Evolutionary conservation across 371 early-diverging fungal genomes (phyloP).

Genomic region (Mortierella sp.): DNA sequence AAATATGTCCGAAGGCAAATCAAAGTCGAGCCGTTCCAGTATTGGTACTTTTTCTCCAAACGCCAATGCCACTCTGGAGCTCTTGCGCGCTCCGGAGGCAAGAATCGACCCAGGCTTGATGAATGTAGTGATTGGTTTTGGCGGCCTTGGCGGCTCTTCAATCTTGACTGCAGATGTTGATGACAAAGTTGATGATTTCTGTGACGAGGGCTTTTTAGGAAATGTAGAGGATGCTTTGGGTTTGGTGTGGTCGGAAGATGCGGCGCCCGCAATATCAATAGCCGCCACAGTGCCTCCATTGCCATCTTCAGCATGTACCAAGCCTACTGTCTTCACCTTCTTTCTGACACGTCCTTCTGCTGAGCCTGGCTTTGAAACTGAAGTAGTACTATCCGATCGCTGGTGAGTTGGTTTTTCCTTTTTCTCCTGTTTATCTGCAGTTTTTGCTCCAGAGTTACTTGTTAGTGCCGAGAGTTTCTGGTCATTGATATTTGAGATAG

Average conservation of each 20-base stretch:
- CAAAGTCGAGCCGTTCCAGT: constrained; percentile 61
- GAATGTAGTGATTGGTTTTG: constrained; percentile 42
- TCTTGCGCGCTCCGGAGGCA: constrained; percentile 48
- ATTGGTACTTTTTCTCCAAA: constrained; percentile 67
- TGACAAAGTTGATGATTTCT: constrained; percentile 1
- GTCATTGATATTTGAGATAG: neutral
- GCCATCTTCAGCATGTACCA: neutral
- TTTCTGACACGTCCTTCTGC: constrained; percentile 28
- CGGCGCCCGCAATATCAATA: neutral
- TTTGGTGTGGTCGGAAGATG: neutral
- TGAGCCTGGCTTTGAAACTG: neutral
- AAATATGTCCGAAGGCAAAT: constrained; percentile 57
- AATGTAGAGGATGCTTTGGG: neutral
- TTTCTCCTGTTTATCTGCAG: constrained; percentile 6
- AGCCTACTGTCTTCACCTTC: constrained; percentile 7
- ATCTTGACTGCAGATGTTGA: neutral
- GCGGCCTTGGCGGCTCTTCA: constrained; percentile 31
- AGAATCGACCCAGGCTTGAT: constrained; percentile 34
- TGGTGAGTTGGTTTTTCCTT: constrained; percentile 29
- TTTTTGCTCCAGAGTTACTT: neutral
- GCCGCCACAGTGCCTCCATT: neutral
- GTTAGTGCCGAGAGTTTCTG: neutral
- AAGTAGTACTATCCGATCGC: constrained; percentile 6
- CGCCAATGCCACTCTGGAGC: constrained; percentile 56
- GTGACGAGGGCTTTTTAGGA: neutral